Percentiles rank a stretch among this genome's conserved stretches.
These are phyloP conservation scores for Leucogyrophana mollusca DNA, from an alignment of 768 basidiomycete genomes.

Conservation along the genomic window DNA sequence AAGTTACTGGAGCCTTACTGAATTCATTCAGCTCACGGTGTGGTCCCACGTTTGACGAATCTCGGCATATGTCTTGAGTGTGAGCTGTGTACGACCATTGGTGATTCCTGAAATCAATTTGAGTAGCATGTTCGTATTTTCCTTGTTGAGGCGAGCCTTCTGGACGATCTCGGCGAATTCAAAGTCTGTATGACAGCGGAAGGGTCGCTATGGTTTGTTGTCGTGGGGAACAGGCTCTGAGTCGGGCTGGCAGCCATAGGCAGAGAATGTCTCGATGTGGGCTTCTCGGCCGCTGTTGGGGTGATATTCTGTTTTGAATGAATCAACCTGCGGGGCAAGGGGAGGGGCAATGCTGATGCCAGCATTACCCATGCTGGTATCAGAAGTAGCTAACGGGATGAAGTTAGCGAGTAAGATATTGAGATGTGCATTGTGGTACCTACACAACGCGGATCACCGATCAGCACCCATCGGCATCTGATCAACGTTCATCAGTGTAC, in stretches of 20 bases:
- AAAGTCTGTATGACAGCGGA: slow-evolving; percentile 5
- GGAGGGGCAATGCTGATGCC: background rate
- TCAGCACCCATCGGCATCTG: too few relatives aligned
- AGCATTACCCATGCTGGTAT: background rate
- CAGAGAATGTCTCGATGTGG: background rate
- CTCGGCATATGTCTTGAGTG: slow-evolving; percentile 2
- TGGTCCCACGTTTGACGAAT: background rate
- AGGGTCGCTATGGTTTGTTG: slow-evolving; percentile 5
- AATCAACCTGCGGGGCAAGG: background rate
- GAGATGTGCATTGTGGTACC: too few relatives aligned
- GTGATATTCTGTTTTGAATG: slow-evolving; percentile 11
- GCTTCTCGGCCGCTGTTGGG: background rate
- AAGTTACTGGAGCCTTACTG: slow-evolving; percentile 3
- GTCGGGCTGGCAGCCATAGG: background rate
- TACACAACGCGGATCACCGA: too few relatives aligned
- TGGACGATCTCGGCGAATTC: slow-evolving; percentile 9
- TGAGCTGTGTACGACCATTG: slow-evolving; percentile 5
- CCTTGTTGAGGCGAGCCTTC: slow-evolving; percentile 5
- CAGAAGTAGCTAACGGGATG: background rate
- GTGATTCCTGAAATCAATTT: background rate
- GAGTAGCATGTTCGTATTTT: background rate
- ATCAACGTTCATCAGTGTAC: too few relatives aligned
- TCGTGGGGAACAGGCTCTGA: background rate
- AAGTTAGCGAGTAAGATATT: too few relatives aligned
- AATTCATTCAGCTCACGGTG: background rate